Conservation (phyloP, 768 basidiomycete species). For the Lyophyllum shimeji region DNA sequence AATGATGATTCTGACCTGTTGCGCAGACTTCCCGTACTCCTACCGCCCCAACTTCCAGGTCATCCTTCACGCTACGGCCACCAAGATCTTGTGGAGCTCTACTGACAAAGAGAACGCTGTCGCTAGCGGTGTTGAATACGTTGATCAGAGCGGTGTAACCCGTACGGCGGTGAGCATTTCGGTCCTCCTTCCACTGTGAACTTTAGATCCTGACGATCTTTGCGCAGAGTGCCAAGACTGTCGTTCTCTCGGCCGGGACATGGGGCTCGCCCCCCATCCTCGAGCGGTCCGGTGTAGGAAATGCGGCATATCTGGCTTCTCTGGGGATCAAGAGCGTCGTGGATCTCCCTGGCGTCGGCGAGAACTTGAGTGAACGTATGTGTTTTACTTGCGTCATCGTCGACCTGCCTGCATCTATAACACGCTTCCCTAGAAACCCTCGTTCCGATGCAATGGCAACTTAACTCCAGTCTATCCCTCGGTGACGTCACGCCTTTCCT, state of each 20-base stretch:
- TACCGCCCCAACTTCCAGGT: neutral
- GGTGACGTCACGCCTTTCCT: neutral
- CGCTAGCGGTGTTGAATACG: slow-evolving; percentile 1
- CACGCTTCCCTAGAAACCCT: neutral
- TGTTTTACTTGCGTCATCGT: too few species aligned
- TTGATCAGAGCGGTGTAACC: neutral
- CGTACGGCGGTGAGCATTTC: neutral
- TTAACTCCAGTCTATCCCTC: neutral
- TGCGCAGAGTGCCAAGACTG: neutral
- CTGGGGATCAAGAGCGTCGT: slow-evolving; percentile 1
- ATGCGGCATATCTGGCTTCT: neutral
- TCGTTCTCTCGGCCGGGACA: neutral
- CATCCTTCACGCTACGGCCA: neutral
- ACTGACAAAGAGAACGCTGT: neutral
- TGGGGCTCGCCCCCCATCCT: slow-evolving; percentile 2
- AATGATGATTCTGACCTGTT: neutral
- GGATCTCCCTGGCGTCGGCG: neutral
- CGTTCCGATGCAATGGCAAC: slow-evolving; percentile 2
- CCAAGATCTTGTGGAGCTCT: neutral
- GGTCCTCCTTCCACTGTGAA: neutral
- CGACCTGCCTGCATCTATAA: too few species aligned
- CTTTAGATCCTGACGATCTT: neutral
- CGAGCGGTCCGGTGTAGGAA: slow-evolving; percentile 1
- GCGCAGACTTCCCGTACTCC: neutral
- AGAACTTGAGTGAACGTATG: slow-evolving; percentile 3